Conservation (phyloP, 129 eudicot species). For the Arctium lappa region DNA sequence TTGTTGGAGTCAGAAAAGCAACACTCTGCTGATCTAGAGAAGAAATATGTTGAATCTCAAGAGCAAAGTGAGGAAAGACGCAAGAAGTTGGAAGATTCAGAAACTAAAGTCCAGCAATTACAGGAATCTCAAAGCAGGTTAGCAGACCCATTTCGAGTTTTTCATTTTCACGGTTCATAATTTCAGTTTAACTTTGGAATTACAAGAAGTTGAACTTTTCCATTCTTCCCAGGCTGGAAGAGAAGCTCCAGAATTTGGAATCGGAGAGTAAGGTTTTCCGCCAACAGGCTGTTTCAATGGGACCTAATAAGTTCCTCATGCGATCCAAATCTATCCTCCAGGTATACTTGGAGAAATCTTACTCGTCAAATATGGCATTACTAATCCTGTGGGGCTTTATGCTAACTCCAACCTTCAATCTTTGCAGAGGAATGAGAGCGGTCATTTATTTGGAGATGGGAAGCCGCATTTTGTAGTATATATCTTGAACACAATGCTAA, state of each 20-base stretch:
- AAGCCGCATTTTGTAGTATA: slow-evolving; percentile 54
- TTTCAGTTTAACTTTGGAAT: neutral
- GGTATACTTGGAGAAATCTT: slow-evolving; percentile 36
- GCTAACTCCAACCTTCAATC: slow-evolving; percentile 1
- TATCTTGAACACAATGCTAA: slow-evolving; percentile 14
- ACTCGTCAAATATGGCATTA: neutral
- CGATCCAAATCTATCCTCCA: slow-evolving; percentile 89
- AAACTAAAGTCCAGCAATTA: slow-evolving; percentile 54
- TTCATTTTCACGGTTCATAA: neutral
- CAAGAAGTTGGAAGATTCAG: slow-evolving; percentile 75
- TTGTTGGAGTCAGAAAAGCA: slow-evolving; percentile 59
- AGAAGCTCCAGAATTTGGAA: slow-evolving; percentile 75
- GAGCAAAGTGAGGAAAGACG: slow-evolving; percentile 64
- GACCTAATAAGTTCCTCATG: slow-evolving; percentile 77
- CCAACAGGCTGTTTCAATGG: slow-evolving; percentile 94
- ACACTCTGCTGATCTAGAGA: slow-evolving; percentile 47
- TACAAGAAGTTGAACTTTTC: neutral
- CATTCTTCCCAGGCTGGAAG: slow-evolving; percentile 63
- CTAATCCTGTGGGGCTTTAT: neutral
- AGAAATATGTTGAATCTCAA: slow-evolving; percentile 56
- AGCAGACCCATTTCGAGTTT: neutral
- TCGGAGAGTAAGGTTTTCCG: slow-evolving; percentile 97
- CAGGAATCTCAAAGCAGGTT: slow-evolving; percentile 81
- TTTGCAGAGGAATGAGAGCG: slow-evolving; percentile 86
- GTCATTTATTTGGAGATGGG: slow-evolving; percentile 54